A percentile compares a stretch with the other conserved stretches of the same genome.
phyloP scores from a whole-genome alignment of 257 asterid species.

The Nicotiana benthamiana region DNA sequence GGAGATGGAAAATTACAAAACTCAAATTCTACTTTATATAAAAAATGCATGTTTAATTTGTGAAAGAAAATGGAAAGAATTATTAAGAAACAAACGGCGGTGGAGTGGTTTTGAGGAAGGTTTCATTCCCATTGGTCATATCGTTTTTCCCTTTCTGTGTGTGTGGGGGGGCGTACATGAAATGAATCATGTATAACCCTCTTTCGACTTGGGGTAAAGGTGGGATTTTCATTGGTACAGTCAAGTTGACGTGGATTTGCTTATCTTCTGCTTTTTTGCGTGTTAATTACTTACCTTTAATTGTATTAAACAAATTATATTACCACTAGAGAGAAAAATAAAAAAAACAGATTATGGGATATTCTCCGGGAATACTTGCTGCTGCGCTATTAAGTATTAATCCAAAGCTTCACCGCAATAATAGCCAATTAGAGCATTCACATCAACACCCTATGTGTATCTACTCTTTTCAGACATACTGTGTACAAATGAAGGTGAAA shows the following conservation, averaged over 20 bases:
- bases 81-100: not conserved
- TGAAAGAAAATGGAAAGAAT: too few relatives aligned
- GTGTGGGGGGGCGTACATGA: not conserved
- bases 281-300: not conserved
- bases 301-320: not conserved
- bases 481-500: not conserved
- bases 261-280: not conserved
- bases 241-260: conserved; percentile 8
- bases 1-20: not conserved
- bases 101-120: not conserved
- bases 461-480: not conserved
- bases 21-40: not conserved
- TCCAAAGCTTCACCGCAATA: not conserved
- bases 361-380: not conserved
- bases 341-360: not conserved
- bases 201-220: not conserved
- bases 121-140: not conserved
- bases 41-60: not conserved
- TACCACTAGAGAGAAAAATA: not conserved
- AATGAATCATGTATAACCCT: not conserved
- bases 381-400: too few relatives aligned
- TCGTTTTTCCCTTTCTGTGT: not conserved
- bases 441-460: not conserved
- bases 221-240: not conserved
- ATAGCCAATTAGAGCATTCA: not conserved